phyloP scores from a whole-genome alignment of 192 early-diverging fungal species.

The Obelidium mucronatum region DNA sequence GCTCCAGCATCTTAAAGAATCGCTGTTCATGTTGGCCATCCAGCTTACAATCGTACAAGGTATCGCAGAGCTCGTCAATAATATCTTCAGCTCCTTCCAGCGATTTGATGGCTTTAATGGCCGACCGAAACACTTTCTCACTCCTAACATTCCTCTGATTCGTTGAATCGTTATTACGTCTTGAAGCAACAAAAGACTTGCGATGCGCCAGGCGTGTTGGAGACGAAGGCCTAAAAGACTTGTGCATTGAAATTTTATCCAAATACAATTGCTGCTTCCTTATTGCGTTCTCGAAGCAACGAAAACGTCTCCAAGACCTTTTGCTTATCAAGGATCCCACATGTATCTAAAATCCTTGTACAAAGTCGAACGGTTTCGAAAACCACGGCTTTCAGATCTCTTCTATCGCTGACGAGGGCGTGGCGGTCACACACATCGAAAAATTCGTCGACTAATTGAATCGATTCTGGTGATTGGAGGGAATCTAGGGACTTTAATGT shows the following conservation, averaged over 20 bases:
- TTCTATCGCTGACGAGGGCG: too few relatives aligned
- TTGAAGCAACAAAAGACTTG: neutral
- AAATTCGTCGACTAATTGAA: too few relatives aligned
- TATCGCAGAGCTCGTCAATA: neutral
- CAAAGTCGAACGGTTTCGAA: too few relatives aligned
- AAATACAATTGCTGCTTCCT: too few relatives aligned
- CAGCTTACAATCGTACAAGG: neutral
- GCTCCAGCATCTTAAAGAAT: neutral
- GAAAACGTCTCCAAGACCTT: neutral
- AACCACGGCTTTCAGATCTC: too few relatives aligned
- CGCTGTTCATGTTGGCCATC: neutral
- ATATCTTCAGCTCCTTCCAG: neutral
- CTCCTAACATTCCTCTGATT: neutral
- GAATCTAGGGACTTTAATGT: neutral
- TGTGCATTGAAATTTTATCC: too few relatives aligned
- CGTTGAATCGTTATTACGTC: neutral
- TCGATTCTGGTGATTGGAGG: too few relatives aligned
- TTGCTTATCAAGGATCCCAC: neutral
- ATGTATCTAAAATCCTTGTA: neutral
- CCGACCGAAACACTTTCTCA: neutral
- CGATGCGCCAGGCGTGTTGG: neutral
- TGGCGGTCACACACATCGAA: too few relatives aligned
- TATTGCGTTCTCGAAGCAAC: neutral
- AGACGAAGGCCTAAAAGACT: too few relatives aligned
- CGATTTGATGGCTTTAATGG: neutral